These are phyloP conservation scores for Davidsoniella australis DNA, from an alignment of 2,329 filamentous ascomycete species.

Conservation along the genomic window DNA sequence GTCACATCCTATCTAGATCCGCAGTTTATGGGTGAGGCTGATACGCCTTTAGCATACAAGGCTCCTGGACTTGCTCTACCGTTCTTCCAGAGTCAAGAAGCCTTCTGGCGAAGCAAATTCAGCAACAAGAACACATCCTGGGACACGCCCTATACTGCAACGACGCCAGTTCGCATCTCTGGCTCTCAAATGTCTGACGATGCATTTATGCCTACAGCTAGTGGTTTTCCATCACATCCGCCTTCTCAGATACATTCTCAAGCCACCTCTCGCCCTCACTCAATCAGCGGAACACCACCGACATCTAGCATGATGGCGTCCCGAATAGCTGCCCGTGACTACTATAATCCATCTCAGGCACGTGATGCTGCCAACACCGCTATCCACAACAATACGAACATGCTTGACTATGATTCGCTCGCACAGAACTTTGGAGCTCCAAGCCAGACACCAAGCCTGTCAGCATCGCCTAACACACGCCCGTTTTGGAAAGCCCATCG, in stretches of 20 bases:
- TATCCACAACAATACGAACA: too few species aligned
- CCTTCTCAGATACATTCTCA: slow-evolving; percentile 8
- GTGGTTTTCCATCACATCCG: slow-evolving; percentile 26
- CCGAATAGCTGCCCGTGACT: slow-evolving; percentile 26
- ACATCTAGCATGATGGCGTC: slow-evolving; percentile 14
- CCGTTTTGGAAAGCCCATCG: slow-evolving; percentile 34
- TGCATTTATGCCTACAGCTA: slow-evolving; percentile 23
- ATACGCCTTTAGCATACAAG: slow-evolving; percentile 47
- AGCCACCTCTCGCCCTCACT: slow-evolving; percentile 4
- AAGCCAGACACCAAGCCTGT: slow-evolving; percentile 25
- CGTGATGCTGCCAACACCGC: slow-evolving; percentile 14
- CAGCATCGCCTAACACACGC: slow-evolving; percentile 41
- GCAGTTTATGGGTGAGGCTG: slow-evolving; percentile 24
- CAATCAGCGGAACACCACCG: slow-evolving; percentile 39
- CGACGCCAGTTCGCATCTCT: slow-evolving; percentile 36
- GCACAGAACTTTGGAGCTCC: neutral
- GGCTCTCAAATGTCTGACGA: slow-evolving; percentile 42
- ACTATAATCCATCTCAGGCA: slow-evolving; percentile 21
- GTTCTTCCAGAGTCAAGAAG: slow-evolving; percentile 44
- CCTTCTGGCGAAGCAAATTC: slow-evolving; percentile 33
- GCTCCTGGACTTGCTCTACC: slow-evolving; percentile 49
- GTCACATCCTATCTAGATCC: neutral
- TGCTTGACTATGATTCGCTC: too few species aligned
- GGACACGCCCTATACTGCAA: slow-evolving; percentile 39
- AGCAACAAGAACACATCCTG: slow-evolving; percentile 30